A percentile compares a stretch with the other conserved stretches of the same genome.
Evolutionary conservation across 2,329 filamentous ascomycete species (phyloP).

Genomic region (Trichocomaceae sp.): DNA sequence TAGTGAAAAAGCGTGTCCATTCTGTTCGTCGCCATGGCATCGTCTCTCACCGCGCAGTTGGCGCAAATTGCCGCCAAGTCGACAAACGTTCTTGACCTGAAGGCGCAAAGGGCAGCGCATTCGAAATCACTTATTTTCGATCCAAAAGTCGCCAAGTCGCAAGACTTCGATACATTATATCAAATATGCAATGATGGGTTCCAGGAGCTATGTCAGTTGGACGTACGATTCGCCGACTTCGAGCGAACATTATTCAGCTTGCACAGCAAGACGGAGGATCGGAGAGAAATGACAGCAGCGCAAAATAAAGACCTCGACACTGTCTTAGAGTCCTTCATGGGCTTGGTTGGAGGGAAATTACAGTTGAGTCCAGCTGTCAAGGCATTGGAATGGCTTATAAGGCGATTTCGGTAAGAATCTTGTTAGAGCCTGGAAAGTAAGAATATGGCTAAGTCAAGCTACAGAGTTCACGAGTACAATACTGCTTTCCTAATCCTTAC

Average conservation of each 20-base stretch:
- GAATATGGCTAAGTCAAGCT: slow-evolving; percentile 18
- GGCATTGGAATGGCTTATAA: slow-evolving; percentile 87
- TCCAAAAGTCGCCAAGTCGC: slow-evolving; percentile 70
- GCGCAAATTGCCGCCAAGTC: slow-evolving; percentile 85
- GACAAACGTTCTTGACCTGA: slow-evolving; percentile 84
- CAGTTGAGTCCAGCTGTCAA: slow-evolving; percentile 83
- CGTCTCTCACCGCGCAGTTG: slow-evolving; percentile 86
- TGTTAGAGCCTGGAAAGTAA: not conserved
- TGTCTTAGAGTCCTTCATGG: slow-evolving; percentile 74
- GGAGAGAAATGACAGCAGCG: slow-evolving; percentile 69
- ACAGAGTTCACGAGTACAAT: slow-evolving; percentile 85
- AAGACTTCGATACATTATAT: slow-evolving; percentile 86
- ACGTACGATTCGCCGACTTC: slow-evolving; percentile 70
- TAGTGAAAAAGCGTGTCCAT: not conserved
- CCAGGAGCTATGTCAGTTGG: slow-evolving; percentile 81
- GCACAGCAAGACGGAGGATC: slow-evolving; percentile 83
- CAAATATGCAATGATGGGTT: slow-evolving; percentile 83
- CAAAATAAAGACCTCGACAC: slow-evolving; percentile 78
- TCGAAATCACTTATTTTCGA: slow-evolving; percentile 95
- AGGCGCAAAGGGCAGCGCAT: slow-evolving; percentile 85
- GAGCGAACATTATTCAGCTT: slow-evolving; percentile 80
- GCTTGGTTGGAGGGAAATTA: slow-evolving; percentile 67
- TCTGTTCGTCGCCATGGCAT: slow-evolving; percentile 55
- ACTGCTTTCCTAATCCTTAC: slow-evolving; percentile 69
- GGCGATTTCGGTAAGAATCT: slow-evolving; percentile 70